Conservation (phyloP, 176 grass and related monocot genomes). For the Carex parvula region DNA sequence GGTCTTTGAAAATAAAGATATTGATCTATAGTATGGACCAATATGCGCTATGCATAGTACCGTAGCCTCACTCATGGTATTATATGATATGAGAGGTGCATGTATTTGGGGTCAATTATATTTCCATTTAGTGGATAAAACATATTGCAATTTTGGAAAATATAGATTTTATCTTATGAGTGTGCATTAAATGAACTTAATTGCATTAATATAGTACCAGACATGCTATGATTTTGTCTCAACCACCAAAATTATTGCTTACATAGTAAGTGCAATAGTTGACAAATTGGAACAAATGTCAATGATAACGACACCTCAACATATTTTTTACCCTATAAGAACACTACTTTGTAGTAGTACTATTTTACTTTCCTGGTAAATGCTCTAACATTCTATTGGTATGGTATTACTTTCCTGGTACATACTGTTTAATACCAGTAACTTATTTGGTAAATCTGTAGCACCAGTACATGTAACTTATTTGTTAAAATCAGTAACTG, state of each 20-base stretch:
- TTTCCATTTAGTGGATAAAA: background rate
- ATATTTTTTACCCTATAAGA: too few relatives aligned
- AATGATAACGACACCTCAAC: background rate
- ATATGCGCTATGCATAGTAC: too few relatives aligned
- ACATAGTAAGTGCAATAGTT: background rate
- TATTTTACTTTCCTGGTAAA: background rate
- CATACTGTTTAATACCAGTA: background rate
- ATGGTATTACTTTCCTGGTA: background rate
- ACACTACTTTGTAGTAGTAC: background rate
- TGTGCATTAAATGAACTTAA: background rate
- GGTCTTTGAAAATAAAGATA: too few relatives aligned
- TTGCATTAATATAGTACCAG: background rate
- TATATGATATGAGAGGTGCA: background rate
- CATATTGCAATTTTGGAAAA: background rate
- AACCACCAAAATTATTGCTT: constrained; percentile 13
- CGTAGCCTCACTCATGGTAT: too few relatives aligned
- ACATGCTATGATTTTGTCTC: constrained; percentile 8
- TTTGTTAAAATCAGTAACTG: background rate
- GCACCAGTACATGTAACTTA: background rate
- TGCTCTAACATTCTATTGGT: background rate
- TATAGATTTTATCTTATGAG: background rate
- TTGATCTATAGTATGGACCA: too few relatives aligned
- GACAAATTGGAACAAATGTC: background rate
- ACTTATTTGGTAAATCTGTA: background rate
- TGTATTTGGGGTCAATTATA: background rate